A percentile compares a stretch with the other conserved stretches of the same genome.
These are phyloP conservation scores for Xylaria sp. DNA, from an alignment of 2,329 filamentous ascomycete species.

Conservation along the genomic window DNA sequence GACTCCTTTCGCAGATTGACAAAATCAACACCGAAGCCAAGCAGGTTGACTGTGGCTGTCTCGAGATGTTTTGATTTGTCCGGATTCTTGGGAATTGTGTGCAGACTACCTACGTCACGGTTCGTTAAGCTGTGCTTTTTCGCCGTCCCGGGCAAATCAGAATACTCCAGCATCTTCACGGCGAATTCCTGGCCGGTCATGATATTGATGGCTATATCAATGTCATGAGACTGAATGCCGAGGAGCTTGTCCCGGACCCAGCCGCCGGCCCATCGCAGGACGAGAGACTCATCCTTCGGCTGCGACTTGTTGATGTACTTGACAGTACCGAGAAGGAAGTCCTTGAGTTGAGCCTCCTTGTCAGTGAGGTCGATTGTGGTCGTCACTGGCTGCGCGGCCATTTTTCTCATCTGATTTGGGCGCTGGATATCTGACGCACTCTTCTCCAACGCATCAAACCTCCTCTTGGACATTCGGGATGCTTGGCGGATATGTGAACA, in stretches of 20 bases:
- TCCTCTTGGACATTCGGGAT: slow-evolving; percentile 31
- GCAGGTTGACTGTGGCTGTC: slow-evolving; percentile 79
- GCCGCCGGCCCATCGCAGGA: slow-evolving; percentile 75
- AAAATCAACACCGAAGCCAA: slow-evolving; percentile 85
- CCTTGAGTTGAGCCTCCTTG: slow-evolving; percentile 65
- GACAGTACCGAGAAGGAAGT: slow-evolving; percentile 79
- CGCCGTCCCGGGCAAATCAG: slow-evolving; percentile 54
- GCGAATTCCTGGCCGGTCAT: slow-evolving; percentile 79
- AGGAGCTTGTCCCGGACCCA: slow-evolving; percentile 86
- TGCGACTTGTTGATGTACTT: slow-evolving; percentile 54
- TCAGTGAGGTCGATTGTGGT: slow-evolving; percentile 53
- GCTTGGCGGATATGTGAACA: not conserved
- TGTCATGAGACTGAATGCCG: slow-evolving; percentile 67
- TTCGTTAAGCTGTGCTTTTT: slow-evolving; percentile 54
- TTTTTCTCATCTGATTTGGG: slow-evolving; percentile 26
- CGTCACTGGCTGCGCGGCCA: slow-evolving; percentile 27
- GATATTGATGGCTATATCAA: slow-evolving; percentile 78
- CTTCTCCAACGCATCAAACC: slow-evolving; percentile 23
- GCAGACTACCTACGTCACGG: slow-evolving; percentile 65
- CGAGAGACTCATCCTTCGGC: slow-evolving; percentile 48
- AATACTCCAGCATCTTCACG: slow-evolving; percentile 62
- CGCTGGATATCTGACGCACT: slow-evolving; percentile 17
- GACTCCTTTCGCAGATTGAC: slow-evolving; percentile 92
- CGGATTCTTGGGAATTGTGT: slow-evolving; percentile 87
- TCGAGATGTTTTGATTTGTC: slow-evolving; percentile 96